Base-by-base conservation (phyloP, 2,329 filamentous ascomycete species). In the Ophiostoma sp. region DNA sequence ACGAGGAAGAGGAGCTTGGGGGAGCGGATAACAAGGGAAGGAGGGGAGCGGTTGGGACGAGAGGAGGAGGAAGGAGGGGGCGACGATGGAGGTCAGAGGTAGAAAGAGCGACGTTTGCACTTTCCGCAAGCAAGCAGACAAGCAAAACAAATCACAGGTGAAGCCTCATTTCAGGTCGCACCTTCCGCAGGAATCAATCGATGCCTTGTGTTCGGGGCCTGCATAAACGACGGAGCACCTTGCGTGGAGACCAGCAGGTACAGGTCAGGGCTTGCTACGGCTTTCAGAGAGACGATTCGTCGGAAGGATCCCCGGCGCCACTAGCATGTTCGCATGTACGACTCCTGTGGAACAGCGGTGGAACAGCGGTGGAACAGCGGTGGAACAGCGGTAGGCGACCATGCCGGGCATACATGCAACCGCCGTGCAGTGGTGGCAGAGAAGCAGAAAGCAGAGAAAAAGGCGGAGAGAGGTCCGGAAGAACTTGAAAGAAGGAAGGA, bases 131-230 rank as follows among this genome's bases (percentile, higher is more conserved):
- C 27, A 27, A 27, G 27, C 27, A 27, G n/a, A 18, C 18, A 55
- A 55, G 49, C 47, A 27, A 55, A 27, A 27, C 27, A 27, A 27
- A 27, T 27, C 27, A 27, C 27, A 27, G 49, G 49, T 55, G 49
- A 55, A 55, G 18, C 49, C 18, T 27, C 27, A 9, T 27, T 27
- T 55, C 49, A 55, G n/a, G n/a, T 55, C n/a, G 49, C 49, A 55
- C 49, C 49, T 55, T 55, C 18, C 7, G 42, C 49, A 55, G n/a
- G 49, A 55, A 55, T 55, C 49, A 55, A 55, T 55, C 49, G 18
- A 55, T 55, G 49, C 49, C 49, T 55, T 55, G 49, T 55, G 49
- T 27, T 47, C 49, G 18, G 49, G 49, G 18, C 49, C 49, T 18
- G 49, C 49, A 47, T 27, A 27, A 55, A 55, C 49, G 27, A 55